Percentiles rank a stretch among this genome's conserved stretches.
These are phyloP conservation scores for Pezicula neosporulosa DNA, from an alignment of 2,329 filamentous ascomycete genomes.

Conservation along the genomic window DNA sequence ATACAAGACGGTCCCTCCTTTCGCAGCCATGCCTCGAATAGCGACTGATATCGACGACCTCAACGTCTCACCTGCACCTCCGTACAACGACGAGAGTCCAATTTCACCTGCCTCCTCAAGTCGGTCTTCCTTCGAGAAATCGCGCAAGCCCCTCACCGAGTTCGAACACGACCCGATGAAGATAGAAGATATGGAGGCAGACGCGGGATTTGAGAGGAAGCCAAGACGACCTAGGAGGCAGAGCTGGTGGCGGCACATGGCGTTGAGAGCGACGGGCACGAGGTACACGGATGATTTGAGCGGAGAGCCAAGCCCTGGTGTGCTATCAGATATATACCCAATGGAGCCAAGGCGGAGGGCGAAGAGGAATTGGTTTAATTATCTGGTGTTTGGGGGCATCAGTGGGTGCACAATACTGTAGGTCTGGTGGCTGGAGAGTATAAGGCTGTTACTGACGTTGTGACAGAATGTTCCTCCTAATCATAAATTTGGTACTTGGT, in stretches of 20 bases:
- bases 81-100: too few relatives aligned
- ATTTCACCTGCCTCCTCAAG: too few relatives aligned
- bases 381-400: conserved; percentile 32
- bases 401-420: conserved; percentile 34
- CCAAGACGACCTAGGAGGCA: background rate
- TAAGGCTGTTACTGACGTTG: background rate
- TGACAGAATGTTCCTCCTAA: conserved; percentile 28
- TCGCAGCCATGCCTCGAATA: too few relatives aligned
- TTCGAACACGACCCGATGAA: too few relatives aligned
- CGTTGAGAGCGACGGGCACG: background rate
- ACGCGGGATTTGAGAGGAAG: background rate
- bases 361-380: conserved; percentile 21
- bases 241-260: background rate
- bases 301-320: background rate
- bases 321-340: conserved; percentile 6
- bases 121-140: too few relatives aligned
- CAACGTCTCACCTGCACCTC: too few relatives aligned
- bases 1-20: too few relatives aligned
- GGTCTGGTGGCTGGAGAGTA: conserved; percentile 19
- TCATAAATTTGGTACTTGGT: conserved; percentile 30
- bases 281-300: background rate
- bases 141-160: too few relatives aligned
- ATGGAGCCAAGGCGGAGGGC: conserved; percentile 1
- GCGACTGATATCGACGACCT: too few relatives aligned
- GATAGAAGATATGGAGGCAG: background rate